Evolutionary conservation across 2,329 filamentous ascomycete genomes (phyloP), one percentile per base, ranked within the genome.

Genomic region (Lomentospora prolificans): DNA sequence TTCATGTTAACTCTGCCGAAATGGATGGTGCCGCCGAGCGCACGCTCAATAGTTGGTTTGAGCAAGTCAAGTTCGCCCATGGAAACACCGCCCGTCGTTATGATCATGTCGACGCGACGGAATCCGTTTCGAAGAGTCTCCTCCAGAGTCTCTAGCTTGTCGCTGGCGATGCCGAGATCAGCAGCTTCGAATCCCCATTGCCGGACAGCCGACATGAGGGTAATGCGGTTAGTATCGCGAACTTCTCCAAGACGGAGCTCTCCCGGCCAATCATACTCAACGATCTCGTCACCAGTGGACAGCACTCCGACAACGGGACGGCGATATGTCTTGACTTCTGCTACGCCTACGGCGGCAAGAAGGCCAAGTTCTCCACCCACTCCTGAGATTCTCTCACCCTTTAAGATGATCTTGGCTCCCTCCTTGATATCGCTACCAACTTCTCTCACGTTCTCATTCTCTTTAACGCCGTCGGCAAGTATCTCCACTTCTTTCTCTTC

Each of bases 1-100:
- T 99, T 99, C 94, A 99, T 97, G 55, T 86, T 82, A 2, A 99
- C 94, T 3, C 94, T 86, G 24, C 94, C 94, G 63, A 99, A 99
- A 70, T 96, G 94, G 61, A 99, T 96, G 0, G 86, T 94, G 6
- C 94, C 94, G 57, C 90, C 90, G 1, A 99, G 80, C 1, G 84
- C 78, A 44, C 92, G 86, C 73, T 97, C 94, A 63, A 99, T 89
- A 0, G 92, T 97, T 0, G 94, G 92, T 68, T 99, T 99, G 19
- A 99, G 81, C 6, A 99, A 84, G 69, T 99, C 94, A 2, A 96
- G 82, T 71, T 99, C 94, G 57, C 94, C 94, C 94, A 99, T 99
- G 8, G 89, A 95, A 19, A 97, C 94, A 51, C 94, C 94, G 22
- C 94, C 94, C 0, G 88, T 92, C 14, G 94, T 97, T 64, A 99